Conservation (phyloP, 2,329 filamentous ascomycete species). For the Cladobotryum mycophilum region DNA sequence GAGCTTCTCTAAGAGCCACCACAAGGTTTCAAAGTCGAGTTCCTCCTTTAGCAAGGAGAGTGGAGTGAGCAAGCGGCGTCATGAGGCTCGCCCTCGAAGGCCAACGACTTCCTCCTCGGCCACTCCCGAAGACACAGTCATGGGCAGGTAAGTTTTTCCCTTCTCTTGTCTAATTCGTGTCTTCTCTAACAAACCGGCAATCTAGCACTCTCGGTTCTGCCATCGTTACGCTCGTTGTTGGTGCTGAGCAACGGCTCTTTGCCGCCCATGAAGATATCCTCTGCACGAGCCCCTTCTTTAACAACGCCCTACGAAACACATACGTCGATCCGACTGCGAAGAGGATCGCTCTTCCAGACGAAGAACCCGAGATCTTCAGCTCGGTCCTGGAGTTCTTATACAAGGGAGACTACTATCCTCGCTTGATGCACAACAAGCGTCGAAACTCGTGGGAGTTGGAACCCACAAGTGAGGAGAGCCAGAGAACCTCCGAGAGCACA, state of each 20-base stretch:
- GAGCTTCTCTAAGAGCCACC: constrained; percentile 46
- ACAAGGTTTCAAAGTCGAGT: constrained; percentile 44
- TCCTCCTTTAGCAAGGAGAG: constrained; percentile 50
- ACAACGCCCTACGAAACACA: constrained; percentile 28
- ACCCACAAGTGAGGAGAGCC: constrained; percentile 42
- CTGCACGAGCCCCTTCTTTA: constrained; percentile 71
- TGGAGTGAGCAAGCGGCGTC: constrained; percentile 49
- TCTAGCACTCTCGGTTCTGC: constrained; percentile 53
- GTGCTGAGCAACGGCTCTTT: constrained; percentile 78
- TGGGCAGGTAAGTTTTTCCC: constrained; percentile 36
- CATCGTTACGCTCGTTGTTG: constrained; percentile 75
- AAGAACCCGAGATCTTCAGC: constrained; percentile 86
- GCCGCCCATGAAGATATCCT: constrained; percentile 87
- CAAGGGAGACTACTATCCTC: constrained; percentile 89
- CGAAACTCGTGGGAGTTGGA: constrained; percentile 79
- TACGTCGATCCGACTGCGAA: constrained; percentile 42
- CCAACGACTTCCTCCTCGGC: constrained; percentile 41
- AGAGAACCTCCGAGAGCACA: constrained; percentile 52
- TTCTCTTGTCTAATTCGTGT: neutral
- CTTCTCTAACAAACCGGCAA: neutral
- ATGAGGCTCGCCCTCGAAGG: constrained; percentile 43
- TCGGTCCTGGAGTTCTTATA: constrained; percentile 87
- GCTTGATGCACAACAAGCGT: constrained; percentile 74
- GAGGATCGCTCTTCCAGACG: constrained; percentile 73
- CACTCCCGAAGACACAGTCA: constrained; percentile 32